These are phyloP conservation scores for Drechslera avenae DNA, from an alignment of 2,329 filamentous ascomycete species.

Conservation along the genomic window DNA sequence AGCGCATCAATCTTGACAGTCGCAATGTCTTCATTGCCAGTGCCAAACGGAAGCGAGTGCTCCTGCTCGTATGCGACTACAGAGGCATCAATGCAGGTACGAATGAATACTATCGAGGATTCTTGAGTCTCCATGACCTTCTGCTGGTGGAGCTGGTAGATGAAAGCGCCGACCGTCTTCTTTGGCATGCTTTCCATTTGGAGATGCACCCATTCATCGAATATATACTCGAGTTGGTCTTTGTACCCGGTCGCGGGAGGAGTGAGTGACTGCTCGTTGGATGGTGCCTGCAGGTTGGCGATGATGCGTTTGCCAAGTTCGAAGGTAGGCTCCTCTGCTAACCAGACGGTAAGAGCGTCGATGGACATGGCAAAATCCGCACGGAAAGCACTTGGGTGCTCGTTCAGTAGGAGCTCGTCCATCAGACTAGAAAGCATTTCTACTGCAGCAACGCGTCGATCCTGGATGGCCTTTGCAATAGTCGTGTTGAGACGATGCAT, in stretches of 20 bases:
- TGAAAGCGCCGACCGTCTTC: slow-evolving; percentile 74
- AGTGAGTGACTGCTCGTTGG: slow-evolving; percentile 57
- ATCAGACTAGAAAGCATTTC: slow-evolving; percentile 81
- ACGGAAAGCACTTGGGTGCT: slow-evolving; percentile 76
- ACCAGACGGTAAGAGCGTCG: slow-evolving; percentile 80
- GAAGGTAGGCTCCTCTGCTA: slow-evolving; percentile 72
- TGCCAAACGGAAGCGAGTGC: slow-evolving; percentile 62
- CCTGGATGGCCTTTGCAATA: slow-evolving; percentile 72
- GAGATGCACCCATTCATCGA: slow-evolving; percentile 91
- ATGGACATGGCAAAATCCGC: slow-evolving; percentile 86
- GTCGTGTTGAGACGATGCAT: slow-evolving; percentile 65
- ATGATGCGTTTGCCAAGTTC: slow-evolving; percentile 73
- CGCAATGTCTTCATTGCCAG: slow-evolving; percentile 62
- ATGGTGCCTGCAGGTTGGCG: slow-evolving; percentile 65
- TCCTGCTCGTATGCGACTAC: slow-evolving; percentile 78
- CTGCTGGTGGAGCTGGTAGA: slow-evolving; percentile 79
- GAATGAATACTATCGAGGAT: slow-evolving; percentile 78
- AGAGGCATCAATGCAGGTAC: slow-evolving; percentile 79
- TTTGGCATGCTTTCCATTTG: slow-evolving; percentile 77
- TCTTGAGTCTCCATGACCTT: slow-evolving; percentile 75
- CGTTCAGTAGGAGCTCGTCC: slow-evolving; percentile 77
- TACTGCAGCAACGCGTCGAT: slow-evolving; percentile 72
- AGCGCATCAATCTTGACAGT: slow-evolving; percentile 77
- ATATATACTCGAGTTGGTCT: slow-evolving; percentile 91
- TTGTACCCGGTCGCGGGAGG: slow-evolving; percentile 66